Base-by-base conservation (phyloP, 169 alveolate species). In the Plasmodium fragile region DNA sequence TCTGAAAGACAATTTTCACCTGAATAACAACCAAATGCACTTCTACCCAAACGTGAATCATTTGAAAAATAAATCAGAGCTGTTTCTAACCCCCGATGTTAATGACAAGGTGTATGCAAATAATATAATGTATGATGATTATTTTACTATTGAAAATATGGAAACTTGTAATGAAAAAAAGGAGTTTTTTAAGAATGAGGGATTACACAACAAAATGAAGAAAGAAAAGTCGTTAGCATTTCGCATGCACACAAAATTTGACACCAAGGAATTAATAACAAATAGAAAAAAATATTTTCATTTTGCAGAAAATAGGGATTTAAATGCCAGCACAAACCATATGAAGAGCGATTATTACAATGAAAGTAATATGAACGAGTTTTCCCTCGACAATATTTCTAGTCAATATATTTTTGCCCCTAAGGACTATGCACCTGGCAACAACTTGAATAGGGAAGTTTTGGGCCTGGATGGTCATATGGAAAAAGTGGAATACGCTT, bases 91-190 rank as follows among this genome's bases (percentile, higher is more conserved):
- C 79, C 55, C 69, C 36, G 89, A 89, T 41, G 18, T 70, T 16
- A 71, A 89, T 78, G 90, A 89, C 18, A 77, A 34, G 71, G 49
- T 78, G 34, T 89, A 78, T 78, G 89, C 82, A 77, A 89, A 89
- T 52, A 89, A 89, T 30, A 89, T 49, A 28, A 89, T 89, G 81
- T 89, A 89, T 78, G 94, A 89, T 78, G 94, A 89, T 89, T 89
- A 78, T 89, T 89, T 89, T 78, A 89, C 94, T 8, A 89, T 89
- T 22, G 94, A 89, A 77, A 77, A 89, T 78, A 18, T 89, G 81
- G 94, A 89, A 78, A 89, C 81, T 28, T 89, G 82, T 59, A 90
- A 89, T 41, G 89, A 79, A 1, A 89, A 89, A 65, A 85, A 85
- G 25, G 94, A 89, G 18, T 89, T 13, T 59, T 85, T 85, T 34